phyloP scores from a whole-genome alignment of 2,329 filamentous ascomycete genomes.

The Lachnellula arida region DNA sequence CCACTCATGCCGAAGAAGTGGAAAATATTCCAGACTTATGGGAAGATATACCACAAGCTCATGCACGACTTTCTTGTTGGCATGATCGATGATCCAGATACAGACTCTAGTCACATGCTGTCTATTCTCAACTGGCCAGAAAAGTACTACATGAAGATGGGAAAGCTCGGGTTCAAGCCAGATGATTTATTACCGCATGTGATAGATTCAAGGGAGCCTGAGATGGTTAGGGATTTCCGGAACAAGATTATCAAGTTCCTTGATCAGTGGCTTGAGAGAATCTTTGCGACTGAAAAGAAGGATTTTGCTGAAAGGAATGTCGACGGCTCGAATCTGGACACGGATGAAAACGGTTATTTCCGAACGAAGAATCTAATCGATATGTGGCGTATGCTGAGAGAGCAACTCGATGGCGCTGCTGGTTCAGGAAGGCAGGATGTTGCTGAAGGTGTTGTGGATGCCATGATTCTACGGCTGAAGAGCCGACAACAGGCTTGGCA shows the following conservation, averaged over 20 bases:
- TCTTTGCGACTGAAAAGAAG: constrained; percentile 75
- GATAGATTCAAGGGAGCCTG: constrained; percentile 82
- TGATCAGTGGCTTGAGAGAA: constrained; percentile 96
- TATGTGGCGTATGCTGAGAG: constrained; percentile 95
- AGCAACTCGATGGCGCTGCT: constrained; percentile 81
- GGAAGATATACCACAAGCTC: constrained; percentile 81
- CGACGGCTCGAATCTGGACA: constrained; percentile 72
- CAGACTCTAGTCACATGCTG: constrained; percentile 82
- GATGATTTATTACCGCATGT: constrained; percentile 79
- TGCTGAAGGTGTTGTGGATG: constrained; percentile 89
- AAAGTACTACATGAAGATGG: constrained; percentile 95
- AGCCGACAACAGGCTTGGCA: constrained; percentile 82
- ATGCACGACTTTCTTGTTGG: constrained; percentile 92
- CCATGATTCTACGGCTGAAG: constrained; percentile 87
- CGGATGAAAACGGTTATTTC: constrained; percentile 84
- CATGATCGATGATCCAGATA: constrained; percentile 76
- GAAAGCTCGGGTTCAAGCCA: constrained; percentile 74
- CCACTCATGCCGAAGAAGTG: constrained; percentile 92
- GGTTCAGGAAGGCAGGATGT: constrained; percentile 85
- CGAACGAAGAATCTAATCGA: constrained; percentile 88
- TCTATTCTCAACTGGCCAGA: constrained; percentile 93
- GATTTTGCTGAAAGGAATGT: constrained; percentile 74
- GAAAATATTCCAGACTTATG: constrained; percentile 90
- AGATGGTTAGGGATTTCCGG: constrained; percentile 90
- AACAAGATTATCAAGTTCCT: constrained; percentile 92